Conservation (phyloP, 495 filamentous ascomycete species). For the Lasiosphaeria hispida region DNA sequence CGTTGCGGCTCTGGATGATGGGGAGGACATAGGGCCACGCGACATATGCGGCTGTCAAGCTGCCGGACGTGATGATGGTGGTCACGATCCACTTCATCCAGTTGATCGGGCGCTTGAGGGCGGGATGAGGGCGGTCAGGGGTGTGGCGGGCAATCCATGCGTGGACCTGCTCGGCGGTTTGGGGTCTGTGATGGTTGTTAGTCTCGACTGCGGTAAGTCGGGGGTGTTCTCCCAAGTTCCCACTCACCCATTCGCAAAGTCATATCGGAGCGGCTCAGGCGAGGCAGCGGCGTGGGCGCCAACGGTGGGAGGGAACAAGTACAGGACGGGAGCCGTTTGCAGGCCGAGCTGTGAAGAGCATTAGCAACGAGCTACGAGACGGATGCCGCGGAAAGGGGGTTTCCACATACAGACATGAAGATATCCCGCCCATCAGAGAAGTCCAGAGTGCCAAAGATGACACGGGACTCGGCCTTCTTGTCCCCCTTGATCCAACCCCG, state of each 20-base stretch:
- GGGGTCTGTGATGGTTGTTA: constrained; percentile 49
- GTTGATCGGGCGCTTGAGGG: constrained; percentile 80
- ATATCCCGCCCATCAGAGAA: constrained; percentile 80
- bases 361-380: neutral
- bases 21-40: constrained; percentile 84
- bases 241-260: constrained; percentile 77
- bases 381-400: neutral
- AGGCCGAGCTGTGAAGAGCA: constrained; percentile 66
- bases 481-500: constrained; percentile 85
- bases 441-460: constrained; percentile 85
- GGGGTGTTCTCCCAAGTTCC: too few relatives aligned
- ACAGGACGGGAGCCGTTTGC: constrained; percentile 89
- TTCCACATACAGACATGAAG: constrained; percentile 74
- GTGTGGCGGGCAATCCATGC: constrained; percentile 77
- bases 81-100: constrained; percentile 71
- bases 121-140: constrained; percentile 68
- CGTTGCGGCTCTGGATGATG: constrained; percentile 80
- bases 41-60: constrained; percentile 65
- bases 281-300: constrained; percentile 78
- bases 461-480: constrained; percentile 64
- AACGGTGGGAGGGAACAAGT: constrained; percentile 81
- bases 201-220: neutral
- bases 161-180: constrained; percentile 74
- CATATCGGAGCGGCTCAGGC: constrained; percentile 70
- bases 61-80: constrained; percentile 64